Percentiles rank a stretch among this genome's conserved stretches.
Evolutionary conservation across 2,329 filamentous ascomycete genomes (phyloP).

Genomic region (Fusarium pseudocircinatum): DNA sequence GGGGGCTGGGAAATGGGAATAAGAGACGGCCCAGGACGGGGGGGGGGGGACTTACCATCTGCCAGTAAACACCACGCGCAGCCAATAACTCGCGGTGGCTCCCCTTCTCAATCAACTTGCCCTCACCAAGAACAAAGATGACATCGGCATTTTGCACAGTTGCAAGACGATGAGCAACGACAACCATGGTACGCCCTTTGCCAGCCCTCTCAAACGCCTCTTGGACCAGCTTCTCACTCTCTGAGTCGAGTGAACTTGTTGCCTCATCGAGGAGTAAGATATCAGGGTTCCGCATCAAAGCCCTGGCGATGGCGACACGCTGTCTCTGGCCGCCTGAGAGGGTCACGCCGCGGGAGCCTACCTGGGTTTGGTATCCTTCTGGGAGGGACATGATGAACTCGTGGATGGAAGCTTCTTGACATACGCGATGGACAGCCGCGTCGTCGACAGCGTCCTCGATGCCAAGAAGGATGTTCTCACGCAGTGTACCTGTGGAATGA

Average conservation of each 20-base stretch:
- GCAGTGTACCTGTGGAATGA: conserved; percentile 15
- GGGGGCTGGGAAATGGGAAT: too few relatives aligned
- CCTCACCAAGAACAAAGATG: conserved; percentile 69
- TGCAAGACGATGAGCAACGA: conserved; percentile 79
- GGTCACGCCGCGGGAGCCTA: conserved; percentile 73
- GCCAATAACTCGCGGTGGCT: background rate
- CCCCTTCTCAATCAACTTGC: conserved; percentile 6
- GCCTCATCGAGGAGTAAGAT: conserved; percentile 78
- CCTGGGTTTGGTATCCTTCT: conserved; percentile 72
- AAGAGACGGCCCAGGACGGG: too few relatives aligned
- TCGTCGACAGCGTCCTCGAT: conserved; percentile 64
- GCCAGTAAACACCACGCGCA: conserved; percentile 5
- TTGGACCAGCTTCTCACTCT: conserved; percentile 70
- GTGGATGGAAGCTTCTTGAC: conserved; percentile 72
- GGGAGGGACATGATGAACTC: conserved; percentile 76
- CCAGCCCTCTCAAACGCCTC: conserved; percentile 72
- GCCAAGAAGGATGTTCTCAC: conserved; percentile 75
- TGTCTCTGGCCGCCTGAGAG: conserved; percentile 77
- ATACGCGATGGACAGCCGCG: conserved; percentile 60
- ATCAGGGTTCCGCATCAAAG: conserved; percentile 70
- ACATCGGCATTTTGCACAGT: conserved; percentile 81
- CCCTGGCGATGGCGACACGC: conserved; percentile 74
- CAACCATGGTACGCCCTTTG: conserved; percentile 71
- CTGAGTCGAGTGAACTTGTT: conserved; percentile 73
- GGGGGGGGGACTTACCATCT: conserved; percentile 4